These are phyloP conservation scores for Pyricularia sp. DNA, from an alignment of 2,329 filamentous ascomycete species.

Conservation along the genomic window DNA sequence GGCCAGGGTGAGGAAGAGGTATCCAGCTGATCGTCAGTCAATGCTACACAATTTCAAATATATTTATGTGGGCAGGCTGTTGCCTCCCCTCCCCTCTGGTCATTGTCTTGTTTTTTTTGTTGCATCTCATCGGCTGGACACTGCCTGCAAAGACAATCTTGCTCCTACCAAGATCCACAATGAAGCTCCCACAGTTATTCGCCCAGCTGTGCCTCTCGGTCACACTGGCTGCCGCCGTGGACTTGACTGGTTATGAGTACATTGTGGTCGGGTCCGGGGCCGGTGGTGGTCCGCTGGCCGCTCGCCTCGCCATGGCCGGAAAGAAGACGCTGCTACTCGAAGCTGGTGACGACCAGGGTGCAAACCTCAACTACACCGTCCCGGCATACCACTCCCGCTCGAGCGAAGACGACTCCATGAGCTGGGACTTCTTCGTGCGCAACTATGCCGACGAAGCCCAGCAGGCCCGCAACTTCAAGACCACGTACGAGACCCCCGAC, in stretches of 20 bases:
- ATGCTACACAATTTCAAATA: background rate
- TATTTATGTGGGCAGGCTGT: background rate
- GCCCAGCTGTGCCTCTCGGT: constrained; percentile 9
- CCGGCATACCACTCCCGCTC: constrained; percentile 8
- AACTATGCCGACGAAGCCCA: constrained; percentile 44
- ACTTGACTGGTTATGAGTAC: constrained; percentile 43
- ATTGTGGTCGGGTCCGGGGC: constrained; percentile 52
- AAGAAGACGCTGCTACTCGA: constrained; percentile 51
- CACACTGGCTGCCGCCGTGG: constrained; percentile 12
- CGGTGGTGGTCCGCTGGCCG: constrained; percentile 48
- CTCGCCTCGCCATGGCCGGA: constrained; percentile 49
- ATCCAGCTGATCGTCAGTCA: background rate
- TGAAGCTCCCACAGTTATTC: background rate
- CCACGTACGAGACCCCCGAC: constrained; percentile 24
- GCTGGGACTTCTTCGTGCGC: constrained; percentile 54
- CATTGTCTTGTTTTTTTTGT: background rate
- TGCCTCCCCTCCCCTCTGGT: background rate
- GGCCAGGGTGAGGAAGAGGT: too few relatives aligned
- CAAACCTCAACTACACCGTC: constrained; percentile 14
- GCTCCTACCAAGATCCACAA: background rate
- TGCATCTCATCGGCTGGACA: background rate
- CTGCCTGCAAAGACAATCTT: background rate
- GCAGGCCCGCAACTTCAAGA: constrained; percentile 42
- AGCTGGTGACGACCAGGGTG: constrained; percentile 42
- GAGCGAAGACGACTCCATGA: constrained; percentile 14